phyloP scores from a whole-genome alignment of 2,329 filamentous ascomycete species.

The Colletotrichum cuscutae region DNA sequence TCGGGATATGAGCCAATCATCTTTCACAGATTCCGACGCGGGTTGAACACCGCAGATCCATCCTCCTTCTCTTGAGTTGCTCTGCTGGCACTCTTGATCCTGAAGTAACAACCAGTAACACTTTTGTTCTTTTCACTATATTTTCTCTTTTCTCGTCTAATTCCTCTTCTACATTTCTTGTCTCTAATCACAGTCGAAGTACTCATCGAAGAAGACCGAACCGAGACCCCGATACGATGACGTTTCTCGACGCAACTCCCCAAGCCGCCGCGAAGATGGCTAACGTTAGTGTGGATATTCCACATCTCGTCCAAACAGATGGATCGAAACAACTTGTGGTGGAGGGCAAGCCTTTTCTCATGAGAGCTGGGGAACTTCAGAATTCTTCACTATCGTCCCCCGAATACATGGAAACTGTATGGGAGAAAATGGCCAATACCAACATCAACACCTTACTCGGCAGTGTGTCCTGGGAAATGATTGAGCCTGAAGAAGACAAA shows the following conservation, averaged over 20 bases:
- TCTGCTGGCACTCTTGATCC: background rate
- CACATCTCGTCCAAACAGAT: background rate
- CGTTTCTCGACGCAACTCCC: background rate
- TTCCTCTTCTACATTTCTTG: background rate
- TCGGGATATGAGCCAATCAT: background rate
- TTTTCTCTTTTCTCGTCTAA: background rate
- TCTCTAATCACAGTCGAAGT: background rate
- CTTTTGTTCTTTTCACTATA: background rate
- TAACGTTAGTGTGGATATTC: background rate
- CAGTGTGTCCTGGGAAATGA: conserved; percentile 47
- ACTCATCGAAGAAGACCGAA: background rate
- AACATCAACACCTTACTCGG: conserved; percentile 48
- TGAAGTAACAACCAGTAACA: background rate
- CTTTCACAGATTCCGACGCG: background rate
- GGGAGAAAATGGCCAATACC: conserved; percentile 41
- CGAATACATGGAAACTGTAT: background rate
- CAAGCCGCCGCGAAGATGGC: background rate
- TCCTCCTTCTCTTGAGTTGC: background rate
- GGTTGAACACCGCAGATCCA: background rate
- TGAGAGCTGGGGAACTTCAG: background rate
- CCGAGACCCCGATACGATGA: background rate
- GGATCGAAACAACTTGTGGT: conserved; percentile 31
- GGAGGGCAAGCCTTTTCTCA: conserved; percentile 46
- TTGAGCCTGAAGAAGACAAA: conserved; percentile 46
- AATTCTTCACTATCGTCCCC: background rate